These are phyloP conservation scores for Caloboletus firmus DNA, from an alignment of 1,284 basidiomycete genomes.

Conservation along the genomic window DNA sequence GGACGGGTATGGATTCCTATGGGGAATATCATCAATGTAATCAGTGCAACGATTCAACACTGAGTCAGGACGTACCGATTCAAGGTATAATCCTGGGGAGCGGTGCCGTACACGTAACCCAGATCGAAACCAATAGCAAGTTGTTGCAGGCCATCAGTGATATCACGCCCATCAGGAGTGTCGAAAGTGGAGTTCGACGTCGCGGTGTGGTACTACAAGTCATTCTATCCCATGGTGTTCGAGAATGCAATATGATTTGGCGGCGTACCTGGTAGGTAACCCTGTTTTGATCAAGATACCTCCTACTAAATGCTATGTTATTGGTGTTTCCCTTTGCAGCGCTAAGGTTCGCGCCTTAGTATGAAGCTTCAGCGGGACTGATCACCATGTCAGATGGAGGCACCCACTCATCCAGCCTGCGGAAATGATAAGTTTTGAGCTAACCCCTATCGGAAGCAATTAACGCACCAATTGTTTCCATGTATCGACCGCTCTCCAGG, in stretches of 20 bases:
- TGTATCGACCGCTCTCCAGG: constrained; percentile 80
- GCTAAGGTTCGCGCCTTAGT: constrained; percentile 57
- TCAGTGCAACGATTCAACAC: background rate
- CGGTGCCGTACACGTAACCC: constrained; percentile 57
- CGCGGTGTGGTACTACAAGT: constrained; percentile 56
- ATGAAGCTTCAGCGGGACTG: background rate
- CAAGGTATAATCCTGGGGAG: constrained; percentile 73
- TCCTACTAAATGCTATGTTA: constrained; percentile 61
- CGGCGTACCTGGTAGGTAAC: constrained; percentile 63
- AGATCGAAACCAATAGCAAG: constrained; percentile 59
- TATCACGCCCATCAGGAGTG: constrained; percentile 49
- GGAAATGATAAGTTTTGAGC: background rate
- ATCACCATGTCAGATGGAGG: background rate
- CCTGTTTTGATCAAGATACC: constrained; percentile 75
- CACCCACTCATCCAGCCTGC: constrained; percentile 37
- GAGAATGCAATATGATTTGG: background rate
- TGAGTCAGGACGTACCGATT: constrained; percentile 42
- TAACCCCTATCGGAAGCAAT: background rate
- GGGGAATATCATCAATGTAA: background rate
- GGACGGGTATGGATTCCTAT: constrained; percentile 63
- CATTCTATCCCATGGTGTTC: background rate
- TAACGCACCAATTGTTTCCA: constrained; percentile 76
- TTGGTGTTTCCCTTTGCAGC: constrained; percentile 38
- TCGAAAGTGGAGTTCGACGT: constrained; percentile 51
- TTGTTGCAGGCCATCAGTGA: constrained; percentile 54